These are phyloP conservation scores for Nyssa sinensis DNA, from an alignment of 148 eudicot genomes.

Conservation along the genomic window DNA sequence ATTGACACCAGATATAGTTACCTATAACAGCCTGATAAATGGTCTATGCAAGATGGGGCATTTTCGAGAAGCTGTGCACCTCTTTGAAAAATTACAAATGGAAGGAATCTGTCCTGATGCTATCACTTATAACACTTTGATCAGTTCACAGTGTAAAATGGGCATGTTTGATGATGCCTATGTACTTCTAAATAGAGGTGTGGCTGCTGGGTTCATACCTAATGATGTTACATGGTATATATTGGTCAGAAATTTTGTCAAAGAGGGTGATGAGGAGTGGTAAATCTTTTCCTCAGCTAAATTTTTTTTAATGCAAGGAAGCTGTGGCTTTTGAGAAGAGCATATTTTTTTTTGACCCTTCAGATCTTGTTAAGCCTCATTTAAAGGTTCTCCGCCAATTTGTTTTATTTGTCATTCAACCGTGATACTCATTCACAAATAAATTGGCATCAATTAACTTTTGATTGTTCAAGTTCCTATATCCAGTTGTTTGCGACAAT, in stretches of 20 bases:
- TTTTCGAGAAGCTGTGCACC: slow-evolving; percentile 60
- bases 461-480: too few species aligned
- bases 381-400: neutral
- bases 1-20: slow-evolving; percentile 75
- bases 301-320: slow-evolving; percentile 4
- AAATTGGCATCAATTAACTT: too few species aligned
- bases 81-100: slow-evolving; percentile 59
- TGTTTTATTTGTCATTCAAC: neutral
- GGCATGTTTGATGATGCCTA: slow-evolving; percentile 62
- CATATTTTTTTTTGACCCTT: neutral
- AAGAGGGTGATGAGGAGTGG: slow-evolving; percentile 23
- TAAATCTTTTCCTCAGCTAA: slow-evolving; percentile 20
- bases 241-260: slow-evolving; percentile 44
- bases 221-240: slow-evolving; percentile 74
- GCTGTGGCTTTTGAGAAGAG: neutral
- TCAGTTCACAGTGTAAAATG: slow-evolving; percentile 57
- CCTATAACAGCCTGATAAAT: slow-evolving; percentile 80
- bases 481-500: neutral
- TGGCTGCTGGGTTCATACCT: slow-evolving; percentile 69
- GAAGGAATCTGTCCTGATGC: slow-evolving; percentile 71
- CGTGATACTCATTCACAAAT: too few species aligned
- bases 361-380: neutral
- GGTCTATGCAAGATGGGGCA: slow-evolving; percentile 66
- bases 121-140: slow-evolving; percentile 78
- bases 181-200: slow-evolving; percentile 55